Percentiles rank a stretch among this genome's conserved stretches.
Conservation (phyloP, 2,329 filamentous ascomycete genomes). For the Whalleya microplaca region DNA sequence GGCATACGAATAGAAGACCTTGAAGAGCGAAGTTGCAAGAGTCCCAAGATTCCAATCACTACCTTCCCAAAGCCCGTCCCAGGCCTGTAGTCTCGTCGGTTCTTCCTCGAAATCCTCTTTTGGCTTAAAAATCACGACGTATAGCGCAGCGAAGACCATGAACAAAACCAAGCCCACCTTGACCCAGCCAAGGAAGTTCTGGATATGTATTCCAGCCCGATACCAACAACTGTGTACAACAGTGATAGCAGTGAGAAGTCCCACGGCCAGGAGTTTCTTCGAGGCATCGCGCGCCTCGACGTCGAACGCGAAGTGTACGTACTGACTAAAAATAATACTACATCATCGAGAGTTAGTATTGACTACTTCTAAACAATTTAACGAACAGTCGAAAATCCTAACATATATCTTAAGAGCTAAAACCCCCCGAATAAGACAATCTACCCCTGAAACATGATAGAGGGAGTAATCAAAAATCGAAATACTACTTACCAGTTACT, state of each 20-base stretch:
- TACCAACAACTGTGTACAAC: constrained; percentile 63
- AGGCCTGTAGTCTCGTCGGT: constrained; percentile 36
- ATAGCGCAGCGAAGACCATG: constrained; percentile 64
- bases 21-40: constrained; percentile 69
- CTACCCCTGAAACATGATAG: too few species aligned
- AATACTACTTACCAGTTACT: too few species aligned
- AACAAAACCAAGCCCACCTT: constrained; percentile 64
- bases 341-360: too few species aligned
- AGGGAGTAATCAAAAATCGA: too few species aligned
- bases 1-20: constrained; percentile 71
- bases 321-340: constrained; percentile 70
- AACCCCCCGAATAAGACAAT: too few species aligned
- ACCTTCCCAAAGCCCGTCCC: constrained; percentile 63
- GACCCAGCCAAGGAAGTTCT: constrained; percentile 65
- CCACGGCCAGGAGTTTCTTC: constrained; percentile 60
- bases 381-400: too few species aligned
- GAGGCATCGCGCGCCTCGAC: constrained; percentile 52
- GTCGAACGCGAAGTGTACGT: constrained; percentile 62
- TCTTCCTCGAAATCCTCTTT: constrained; percentile 20
- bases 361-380: too few species aligned
- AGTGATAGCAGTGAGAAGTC: constrained; percentile 59
- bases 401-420: too few species aligned
- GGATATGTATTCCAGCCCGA: constrained; percentile 59
- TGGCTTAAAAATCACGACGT: constrained; percentile 56
- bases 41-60: constrained; percentile 72